Conservation (phyloP, 2,329 filamentous ascomycete genomes). For the Neofusicoccum cordaticola region DNA sequence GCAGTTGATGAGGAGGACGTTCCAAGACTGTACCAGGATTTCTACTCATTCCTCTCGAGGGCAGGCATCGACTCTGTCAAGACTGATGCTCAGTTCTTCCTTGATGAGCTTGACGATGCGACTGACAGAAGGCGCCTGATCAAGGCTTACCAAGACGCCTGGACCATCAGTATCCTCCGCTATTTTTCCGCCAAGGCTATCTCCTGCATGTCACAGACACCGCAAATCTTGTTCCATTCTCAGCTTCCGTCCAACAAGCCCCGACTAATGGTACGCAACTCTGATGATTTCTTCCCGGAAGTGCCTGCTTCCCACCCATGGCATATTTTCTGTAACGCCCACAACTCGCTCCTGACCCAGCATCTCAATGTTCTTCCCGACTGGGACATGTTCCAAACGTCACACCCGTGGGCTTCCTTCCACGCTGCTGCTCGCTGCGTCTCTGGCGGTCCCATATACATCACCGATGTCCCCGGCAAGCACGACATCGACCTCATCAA, state of each 20-base stretch:
- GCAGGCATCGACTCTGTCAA: slow-evolving; percentile 85
- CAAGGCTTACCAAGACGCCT: slow-evolving; percentile 77
- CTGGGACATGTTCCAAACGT: slow-evolving; percentile 73
- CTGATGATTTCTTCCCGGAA: slow-evolving; percentile 87
- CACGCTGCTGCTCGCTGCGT: slow-evolving; percentile 89
- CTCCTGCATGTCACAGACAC: slow-evolving; percentile 91
- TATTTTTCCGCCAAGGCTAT: slow-evolving; percentile 77
- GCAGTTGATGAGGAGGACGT: slow-evolving; percentile 75
- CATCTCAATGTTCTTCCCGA: slow-evolving; percentile 86
- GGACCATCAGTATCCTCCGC: slow-evolving; percentile 73
- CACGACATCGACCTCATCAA: slow-evolving; percentile 73
- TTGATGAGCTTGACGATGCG: slow-evolving; percentile 71
- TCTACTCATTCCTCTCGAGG: slow-evolving; percentile 75
- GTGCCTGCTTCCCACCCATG: slow-evolving; percentile 79
- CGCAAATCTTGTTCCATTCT: slow-evolving; percentile 80
- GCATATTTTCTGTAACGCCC: slow-evolving; percentile 93
- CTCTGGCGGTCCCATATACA: slow-evolving; percentile 88
- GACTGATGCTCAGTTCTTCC: slow-evolving; percentile 86
- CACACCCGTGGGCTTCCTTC: slow-evolving; percentile 69
- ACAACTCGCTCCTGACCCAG: slow-evolving; percentile 79
- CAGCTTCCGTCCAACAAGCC: slow-evolving; percentile 76
- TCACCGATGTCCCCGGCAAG: slow-evolving; percentile 83
- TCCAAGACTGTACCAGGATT: slow-evolving; percentile 78
- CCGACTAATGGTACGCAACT: slow-evolving; percentile 75
- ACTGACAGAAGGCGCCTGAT: slow-evolving; percentile 69